Evolutionary conservation across 192 early-diverging fungal species (phyloP).

Genomic region (Ambispora gerdemannii): DNA sequence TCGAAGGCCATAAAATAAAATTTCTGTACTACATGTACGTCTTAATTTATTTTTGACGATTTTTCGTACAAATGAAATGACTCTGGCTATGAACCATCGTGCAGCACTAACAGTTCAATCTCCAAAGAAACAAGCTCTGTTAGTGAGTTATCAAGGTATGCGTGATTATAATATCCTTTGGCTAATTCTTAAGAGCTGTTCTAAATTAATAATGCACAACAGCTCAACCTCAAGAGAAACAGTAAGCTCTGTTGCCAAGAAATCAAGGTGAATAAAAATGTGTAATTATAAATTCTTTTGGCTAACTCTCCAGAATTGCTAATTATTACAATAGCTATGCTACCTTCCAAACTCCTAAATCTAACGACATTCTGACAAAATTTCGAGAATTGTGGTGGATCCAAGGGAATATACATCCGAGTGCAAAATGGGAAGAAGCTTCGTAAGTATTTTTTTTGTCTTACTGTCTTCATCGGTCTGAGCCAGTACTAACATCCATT

Average conservation of each 20-base stretch:
- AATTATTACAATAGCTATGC: neutral
- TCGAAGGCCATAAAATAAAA: too few relatives aligned
- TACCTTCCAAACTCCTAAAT: slow-evolving; percentile 6
- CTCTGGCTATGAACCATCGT: neutral
- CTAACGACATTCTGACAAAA: slow-evolving; percentile 6
- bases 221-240: slow-evolving; percentile 18
- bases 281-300: slow-evolving; percentile 1
- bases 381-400: slow-evolving; percentile 25
- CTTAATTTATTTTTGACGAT: too few relatives aligned
- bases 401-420: slow-evolving; percentile 21
- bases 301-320: slow-evolving; percentile 12
- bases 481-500: neutral
- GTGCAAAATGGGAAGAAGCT: slow-evolving; percentile 16
- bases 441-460: slow-evolving; percentile 15
- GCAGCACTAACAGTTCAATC: neutral
- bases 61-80: too few relatives aligned
- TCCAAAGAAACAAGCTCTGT: neutral
- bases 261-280: slow-evolving; percentile 18
- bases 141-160: slow-evolving; percentile 5
- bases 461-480: neutral
- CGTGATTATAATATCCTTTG: slow-evolving; percentile 5
- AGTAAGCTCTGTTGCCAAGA: slow-evolving; percentile 5
- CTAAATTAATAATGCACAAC: slow-evolving; percentile 11
- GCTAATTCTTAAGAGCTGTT: slow-evolving; percentile 16
- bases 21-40: too few relatives aligned